These are phyloP conservation scores for Penstemon newberryi DNA, from an alignment of 257 asterid species.

Conservation along the genomic window DNA sequence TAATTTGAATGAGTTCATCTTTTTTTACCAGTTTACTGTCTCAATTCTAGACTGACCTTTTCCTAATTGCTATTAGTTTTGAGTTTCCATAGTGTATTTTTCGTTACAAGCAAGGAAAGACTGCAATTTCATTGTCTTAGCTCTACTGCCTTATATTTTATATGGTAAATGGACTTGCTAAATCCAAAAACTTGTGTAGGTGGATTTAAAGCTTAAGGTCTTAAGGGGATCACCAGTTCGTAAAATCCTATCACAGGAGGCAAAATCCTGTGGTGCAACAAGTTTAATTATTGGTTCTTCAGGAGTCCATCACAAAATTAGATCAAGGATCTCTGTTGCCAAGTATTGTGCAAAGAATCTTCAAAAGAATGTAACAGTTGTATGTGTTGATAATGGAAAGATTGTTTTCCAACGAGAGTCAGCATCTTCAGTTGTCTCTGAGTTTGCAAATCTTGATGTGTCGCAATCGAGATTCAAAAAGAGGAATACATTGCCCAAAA, in stretches of 20 bases:
- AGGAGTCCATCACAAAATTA: slow-evolving; percentile 45
- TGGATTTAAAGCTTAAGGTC: slow-evolving; percentile 84
- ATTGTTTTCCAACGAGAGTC: slow-evolving; percentile 57
- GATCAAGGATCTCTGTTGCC: slow-evolving; percentile 71
- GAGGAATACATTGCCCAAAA: slow-evolving; percentile 45
- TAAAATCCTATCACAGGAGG: slow-evolving; percentile 62
- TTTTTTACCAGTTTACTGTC: too few relatives aligned
- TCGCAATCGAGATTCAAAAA: slow-evolving; percentile 38
- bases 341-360: slow-evolving; percentile 76
- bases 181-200: slow-evolving; percentile 41
- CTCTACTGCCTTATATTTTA: not conserved
- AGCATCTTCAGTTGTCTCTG: slow-evolving; percentile 29
- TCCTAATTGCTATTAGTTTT: too few relatives aligned
- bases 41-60: too few relatives aligned
- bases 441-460: slow-evolving; percentile 37
- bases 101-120: not conserved
- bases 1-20: too few relatives aligned
- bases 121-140: slow-evolving; percentile 1
- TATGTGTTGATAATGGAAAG: slow-evolving; percentile 78
- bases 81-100: too few relatives aligned
- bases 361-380: slow-evolving; percentile 47
- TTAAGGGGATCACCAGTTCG: slow-evolving; percentile 75
- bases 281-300: slow-evolving; percentile 72
- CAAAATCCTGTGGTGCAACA: slow-evolving; percentile 54
- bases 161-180: slow-evolving; percentile 13